These are phyloP conservation scores for Liquidambar formosana DNA, from an alignment of 164 flowering plant genomes.

Conservation along the genomic window DNA sequence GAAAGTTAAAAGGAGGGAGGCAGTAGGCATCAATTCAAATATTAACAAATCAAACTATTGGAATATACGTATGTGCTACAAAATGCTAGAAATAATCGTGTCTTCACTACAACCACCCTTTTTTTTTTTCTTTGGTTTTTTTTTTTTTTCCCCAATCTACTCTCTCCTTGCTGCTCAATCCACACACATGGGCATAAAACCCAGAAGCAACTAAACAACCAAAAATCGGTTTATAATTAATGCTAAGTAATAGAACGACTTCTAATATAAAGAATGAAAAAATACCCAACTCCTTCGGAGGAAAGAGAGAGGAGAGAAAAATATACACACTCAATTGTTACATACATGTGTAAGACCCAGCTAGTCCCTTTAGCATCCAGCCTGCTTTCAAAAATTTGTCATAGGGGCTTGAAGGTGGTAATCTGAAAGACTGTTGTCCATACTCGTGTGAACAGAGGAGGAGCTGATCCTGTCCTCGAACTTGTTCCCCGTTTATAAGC, in stretches of 20 bases:
- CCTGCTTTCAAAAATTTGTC: conserved; percentile 93
- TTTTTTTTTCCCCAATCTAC: not conserved
- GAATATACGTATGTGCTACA: too few species aligned
- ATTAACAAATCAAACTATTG: too few species aligned
- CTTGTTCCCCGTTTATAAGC: conserved; percentile 20
- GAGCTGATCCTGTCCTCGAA: conserved; percentile 24
- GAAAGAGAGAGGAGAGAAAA: not conserved
- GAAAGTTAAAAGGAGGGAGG: too few species aligned
- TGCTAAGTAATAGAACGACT: not conserved
- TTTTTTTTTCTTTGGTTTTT: not conserved
- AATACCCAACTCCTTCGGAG: not conserved
- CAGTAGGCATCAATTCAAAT: too few species aligned
- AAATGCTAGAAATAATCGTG: too few species aligned
- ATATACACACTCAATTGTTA: not conserved
- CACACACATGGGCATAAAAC: not conserved
- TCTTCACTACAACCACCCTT: not conserved
- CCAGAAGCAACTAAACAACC: conserved; percentile 2
- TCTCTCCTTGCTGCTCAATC: not conserved
- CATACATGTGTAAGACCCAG: not conserved
- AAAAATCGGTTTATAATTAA: not conserved
- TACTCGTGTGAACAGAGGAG: conserved; percentile 38
- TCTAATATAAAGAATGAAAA: conserved; percentile 1
- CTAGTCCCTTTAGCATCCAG: conserved; percentile 58
- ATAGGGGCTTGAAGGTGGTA: conserved; percentile 92
- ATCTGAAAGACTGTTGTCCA: conserved; percentile 53